phyloP scores from a whole-genome alignment of 1,139 yeast genomes.

The Scheffersomyces insectosa region DNA sequence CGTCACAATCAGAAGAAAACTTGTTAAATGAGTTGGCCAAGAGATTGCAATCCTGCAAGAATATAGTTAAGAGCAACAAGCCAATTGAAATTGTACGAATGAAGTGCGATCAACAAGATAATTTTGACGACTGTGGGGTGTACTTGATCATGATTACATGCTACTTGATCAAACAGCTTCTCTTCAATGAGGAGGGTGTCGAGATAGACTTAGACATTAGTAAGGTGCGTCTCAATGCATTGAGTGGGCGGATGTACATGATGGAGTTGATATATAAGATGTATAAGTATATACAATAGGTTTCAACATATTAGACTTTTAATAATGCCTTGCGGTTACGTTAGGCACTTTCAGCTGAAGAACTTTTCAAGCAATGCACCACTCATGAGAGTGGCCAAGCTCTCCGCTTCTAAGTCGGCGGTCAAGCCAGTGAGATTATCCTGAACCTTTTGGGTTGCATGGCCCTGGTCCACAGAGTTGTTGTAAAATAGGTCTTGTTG shows the following conservation, averaged over 20 bases:
- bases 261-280: conserved; percentile 11
- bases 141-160: conserved; percentile 44
- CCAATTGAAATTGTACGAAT: conserved; percentile 25
- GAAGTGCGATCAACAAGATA: conserved; percentile 44
- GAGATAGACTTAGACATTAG: conserved; percentile 26
- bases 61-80: conserved; percentile 14
- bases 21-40: conserved; percentile 23
- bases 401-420: conserved; percentile 24
- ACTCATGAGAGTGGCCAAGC: conserved; percentile 29
- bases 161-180: conserved; percentile 23
- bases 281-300: background rate
- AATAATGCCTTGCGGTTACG: too few relatives aligned
- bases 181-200: conserved; percentile 5
- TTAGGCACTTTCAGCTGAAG: conserved; percentile 8
- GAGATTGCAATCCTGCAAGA: conserved; percentile 24
- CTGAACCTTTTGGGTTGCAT: conserved; percentile 10
- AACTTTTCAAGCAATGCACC: conserved; percentile 28
- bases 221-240: conserved; percentile 28
- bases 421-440: conserved; percentile 23
- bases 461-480: conserved; percentile 7
- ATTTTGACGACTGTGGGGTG: conserved; percentile 51
- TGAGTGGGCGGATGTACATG: conserved; percentile 26
- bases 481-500: conserved; percentile 25
- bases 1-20: conserved; percentile 17
- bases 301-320: too few relatives aligned